Conservation (phyloP, 768 basidiomycete genomes). For the Amanita exitialis region DNA sequence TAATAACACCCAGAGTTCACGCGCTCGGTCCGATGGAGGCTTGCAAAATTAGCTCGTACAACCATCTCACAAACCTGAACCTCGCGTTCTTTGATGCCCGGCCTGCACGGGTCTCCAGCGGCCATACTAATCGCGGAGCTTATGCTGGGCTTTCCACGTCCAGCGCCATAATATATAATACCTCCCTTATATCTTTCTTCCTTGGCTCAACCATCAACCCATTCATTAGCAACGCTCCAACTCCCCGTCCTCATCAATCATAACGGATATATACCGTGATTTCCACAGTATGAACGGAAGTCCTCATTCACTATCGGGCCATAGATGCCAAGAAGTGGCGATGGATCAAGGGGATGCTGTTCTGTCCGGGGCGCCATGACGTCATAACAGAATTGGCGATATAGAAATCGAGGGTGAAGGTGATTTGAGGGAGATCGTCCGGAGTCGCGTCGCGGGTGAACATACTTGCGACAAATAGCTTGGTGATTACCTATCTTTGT, state of each 20-base stretch:
- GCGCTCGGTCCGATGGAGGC: neutral
- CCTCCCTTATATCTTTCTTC: constrained; percentile 7
- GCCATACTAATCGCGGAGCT: constrained; percentile 14
- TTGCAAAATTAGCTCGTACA: constrained; percentile 3
- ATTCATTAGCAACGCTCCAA: constrained; percentile 11
- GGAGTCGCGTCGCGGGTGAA: neutral
- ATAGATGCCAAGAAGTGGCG: constrained; percentile 1
- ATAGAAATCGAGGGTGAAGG: constrained; percentile 11
- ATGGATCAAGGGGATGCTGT: neutral
- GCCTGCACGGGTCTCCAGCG: constrained; percentile 14
- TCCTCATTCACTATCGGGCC: too few relatives aligned
- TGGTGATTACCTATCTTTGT: too few relatives aligned
- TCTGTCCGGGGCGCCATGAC: constrained; percentile 14
- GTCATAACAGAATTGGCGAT: constrained; percentile 12
- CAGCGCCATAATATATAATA: constrained; percentile 13
- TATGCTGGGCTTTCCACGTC: constrained; percentile 9
- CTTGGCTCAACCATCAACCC: neutral
- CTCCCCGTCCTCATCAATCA: neutral
- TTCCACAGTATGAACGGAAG: too few relatives aligned
- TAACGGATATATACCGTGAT: too few relatives aligned
- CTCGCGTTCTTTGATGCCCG: constrained; percentile 12
- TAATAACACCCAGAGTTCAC: too few relatives aligned
- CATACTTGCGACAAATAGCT: too few relatives aligned
- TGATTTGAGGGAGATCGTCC: constrained; percentile 11
- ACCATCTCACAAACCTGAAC: too few relatives aligned